Evolutionary conservation across 352 stramenopile species (phyloP).

Genomic region (Aphanomyces stellatus): DNA sequence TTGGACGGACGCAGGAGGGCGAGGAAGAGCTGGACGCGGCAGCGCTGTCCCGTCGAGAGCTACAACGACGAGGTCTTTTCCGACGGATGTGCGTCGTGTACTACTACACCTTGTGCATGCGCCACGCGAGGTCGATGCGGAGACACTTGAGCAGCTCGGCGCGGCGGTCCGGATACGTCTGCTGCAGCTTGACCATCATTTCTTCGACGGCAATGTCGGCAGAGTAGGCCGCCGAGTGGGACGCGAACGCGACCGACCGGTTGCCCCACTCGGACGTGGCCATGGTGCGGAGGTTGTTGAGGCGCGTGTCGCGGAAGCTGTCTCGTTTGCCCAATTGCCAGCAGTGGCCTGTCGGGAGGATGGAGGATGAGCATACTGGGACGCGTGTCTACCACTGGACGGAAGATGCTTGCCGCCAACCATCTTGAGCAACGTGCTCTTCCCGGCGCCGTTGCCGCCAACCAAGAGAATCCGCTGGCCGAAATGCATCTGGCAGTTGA

Average conservation of each 20-base stretch:
- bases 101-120: constrained; percentile 41
- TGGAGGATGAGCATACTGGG: constrained; percentile 32
- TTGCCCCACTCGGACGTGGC: constrained; percentile 96
- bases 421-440: constrained; percentile 92
- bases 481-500: constrained; percentile 70
- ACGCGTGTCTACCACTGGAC: constrained; percentile 44
- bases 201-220: constrained; percentile 93
- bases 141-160: constrained; percentile 92
- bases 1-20: constrained; percentile 93
- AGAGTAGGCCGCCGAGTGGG: constrained; percentile 75
- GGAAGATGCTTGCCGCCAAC: constrained; percentile 93
- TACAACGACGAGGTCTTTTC: constrained; percentile 27
- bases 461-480: constrained; percentile 90
- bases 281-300: constrained; percentile 91
- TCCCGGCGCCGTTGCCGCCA: constrained; percentile 93
- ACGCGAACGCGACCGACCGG: constrained; percentile 92
- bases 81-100: background rate
- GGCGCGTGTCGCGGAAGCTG: constrained; percentile 92
- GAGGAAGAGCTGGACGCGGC: constrained; percentile 94
- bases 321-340: constrained; percentile 76
- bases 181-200: constrained; percentile 96
- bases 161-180: constrained; percentile 89
- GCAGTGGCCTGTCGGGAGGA: background rate
- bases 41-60: constrained; percentile 71
- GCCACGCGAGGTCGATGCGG: constrained; percentile 91